These are phyloP conservation scores for Crithidia mellificae DNA, from an alignment of 208 protist genomes.

Conservation along the genomic window DNA sequence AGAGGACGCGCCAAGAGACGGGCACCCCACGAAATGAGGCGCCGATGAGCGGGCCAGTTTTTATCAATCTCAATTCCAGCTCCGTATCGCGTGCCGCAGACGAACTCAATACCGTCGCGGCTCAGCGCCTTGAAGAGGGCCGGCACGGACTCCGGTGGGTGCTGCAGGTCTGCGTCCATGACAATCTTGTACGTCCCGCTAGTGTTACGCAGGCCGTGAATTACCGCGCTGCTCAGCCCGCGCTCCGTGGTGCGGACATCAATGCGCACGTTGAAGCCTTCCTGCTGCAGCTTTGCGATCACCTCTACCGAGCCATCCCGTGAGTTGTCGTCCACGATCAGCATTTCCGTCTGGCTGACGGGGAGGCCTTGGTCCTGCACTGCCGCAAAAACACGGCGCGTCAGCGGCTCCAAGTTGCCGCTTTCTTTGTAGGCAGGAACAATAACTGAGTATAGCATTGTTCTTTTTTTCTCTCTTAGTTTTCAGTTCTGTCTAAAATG, in stretches of 20 bases:
- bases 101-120: conserved; percentile 69
- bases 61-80: conserved; percentile 73
- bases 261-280: conserved; percentile 78
- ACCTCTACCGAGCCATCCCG: conserved; percentile 85
- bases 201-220: conserved; percentile 71
- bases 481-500: background rate
- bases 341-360: conserved; percentile 57
- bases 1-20: conserved; percentile 84
- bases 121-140: conserved; percentile 67
- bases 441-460: conserved; percentile 72
- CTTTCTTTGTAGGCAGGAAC: conserved; percentile 88
- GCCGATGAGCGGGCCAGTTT: conserved; percentile 87
- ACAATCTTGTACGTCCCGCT: conserved; percentile 71
- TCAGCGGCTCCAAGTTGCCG: conserved; percentile 81
- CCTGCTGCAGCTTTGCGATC: conserved; percentile 51
- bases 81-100: conserved; percentile 89
- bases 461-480: background rate
- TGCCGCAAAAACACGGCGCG: conserved; percentile 70
- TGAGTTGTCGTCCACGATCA: conserved; percentile 92
- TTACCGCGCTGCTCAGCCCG: conserved; percentile 88
- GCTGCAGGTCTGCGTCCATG: conserved; percentile 94
- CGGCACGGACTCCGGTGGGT: conserved; percentile 88
- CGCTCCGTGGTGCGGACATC: conserved; percentile 80
- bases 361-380: conserved; percentile 45
- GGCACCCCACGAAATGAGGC: conserved; percentile 86